phyloP scores from a whole-genome alignment of 2,329 filamentous ascomycete species.

The Thelonectria blattea region DNA sequence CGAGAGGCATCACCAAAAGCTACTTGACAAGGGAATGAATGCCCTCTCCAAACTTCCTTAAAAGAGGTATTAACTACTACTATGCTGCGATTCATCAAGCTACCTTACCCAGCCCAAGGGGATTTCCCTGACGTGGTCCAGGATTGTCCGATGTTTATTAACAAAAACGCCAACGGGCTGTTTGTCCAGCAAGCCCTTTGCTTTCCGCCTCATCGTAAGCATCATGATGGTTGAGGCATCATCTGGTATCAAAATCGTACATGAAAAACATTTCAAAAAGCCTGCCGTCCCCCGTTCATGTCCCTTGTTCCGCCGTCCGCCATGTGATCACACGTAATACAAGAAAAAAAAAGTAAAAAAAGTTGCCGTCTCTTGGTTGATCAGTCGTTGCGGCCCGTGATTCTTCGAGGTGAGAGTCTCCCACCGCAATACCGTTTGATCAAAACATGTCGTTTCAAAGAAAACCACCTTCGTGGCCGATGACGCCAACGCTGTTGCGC shows the following conservation, averaged over 20 bases:
- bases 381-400: neutral
- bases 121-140: neutral
- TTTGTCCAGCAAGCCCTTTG: constrained; percentile 24
- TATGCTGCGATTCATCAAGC: neutral
- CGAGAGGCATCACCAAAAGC: too few relatives aligned
- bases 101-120: neutral
- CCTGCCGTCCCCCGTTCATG: constrained; percentile 19
- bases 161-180: constrained; percentile 30
- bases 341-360: neutral
- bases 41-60: neutral
- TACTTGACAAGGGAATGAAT: neutral
- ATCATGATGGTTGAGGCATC: constrained; percentile 33
- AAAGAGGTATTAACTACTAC: neutral
- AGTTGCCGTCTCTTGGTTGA: constrained; percentile 10
- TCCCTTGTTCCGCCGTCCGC: neutral
- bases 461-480: constrained; percentile 61
- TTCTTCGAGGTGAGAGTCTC: too few relatives aligned
- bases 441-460: constrained; percentile 45
- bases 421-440: neutral
- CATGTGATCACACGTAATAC: constrained; percentile 10
- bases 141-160: constrained; percentile 10
- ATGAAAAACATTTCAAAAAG: constrained; percentile 30
- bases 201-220: constrained; percentile 32
- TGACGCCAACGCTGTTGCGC: constrained; percentile 62
- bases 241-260: constrained; percentile 41